phyloP scores from a whole-genome alignment of 2,329 filamentous ascomycete species.

The Emmonsiellopsis sp. region DNA sequence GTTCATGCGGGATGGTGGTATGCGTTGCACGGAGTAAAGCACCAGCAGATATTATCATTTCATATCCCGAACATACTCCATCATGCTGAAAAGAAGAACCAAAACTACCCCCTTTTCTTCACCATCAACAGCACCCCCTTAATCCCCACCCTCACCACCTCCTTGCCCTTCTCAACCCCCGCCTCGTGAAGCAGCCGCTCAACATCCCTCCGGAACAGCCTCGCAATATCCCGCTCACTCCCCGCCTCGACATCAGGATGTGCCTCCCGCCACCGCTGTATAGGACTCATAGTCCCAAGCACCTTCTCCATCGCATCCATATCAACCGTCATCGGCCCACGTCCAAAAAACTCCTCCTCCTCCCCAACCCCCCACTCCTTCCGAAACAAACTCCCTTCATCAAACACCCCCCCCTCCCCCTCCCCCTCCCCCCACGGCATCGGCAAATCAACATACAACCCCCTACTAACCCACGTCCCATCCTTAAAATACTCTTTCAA shows the following conservation, averaged over 20 bases:
- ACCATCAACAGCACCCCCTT: slow-evolving; percentile 14
- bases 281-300: slow-evolving; percentile 28
- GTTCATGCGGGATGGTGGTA: too few species aligned
- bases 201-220: slow-evolving; percentile 14
- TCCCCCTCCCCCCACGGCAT: slow-evolving; percentile 43
- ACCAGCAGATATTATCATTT: too few species aligned
- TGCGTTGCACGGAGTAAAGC: too few species aligned
- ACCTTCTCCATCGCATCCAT: slow-evolving; percentile 18
- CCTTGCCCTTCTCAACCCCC: slow-evolving; percentile 16
- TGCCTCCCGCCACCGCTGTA: slow-evolving; percentile 33
- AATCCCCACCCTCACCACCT: slow-evolving; percentile 15
- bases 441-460: slow-evolving; percentile 34
- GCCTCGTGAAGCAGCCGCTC: slow-evolving; percentile 19
- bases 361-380: slow-evolving; percentile 32
- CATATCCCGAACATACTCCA: too few species aligned
- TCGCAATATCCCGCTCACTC: slow-evolving; percentile 30
- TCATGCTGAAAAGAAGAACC: neutral
- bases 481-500: slow-evolving; percentile 32
- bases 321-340: slow-evolving; percentile 11
- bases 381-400: slow-evolving; percentile 29
- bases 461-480: slow-evolving; percentile 34
- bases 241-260: slow-evolving; percentile 25
- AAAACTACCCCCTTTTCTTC: slow-evolving; percentile 8
- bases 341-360: slow-evolving; percentile 21
- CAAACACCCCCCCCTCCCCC: slow-evolving; percentile 29